Conservation (phyloP, 2,329 filamentous ascomycete species). For the Chaetomium olivaceum region DNA sequence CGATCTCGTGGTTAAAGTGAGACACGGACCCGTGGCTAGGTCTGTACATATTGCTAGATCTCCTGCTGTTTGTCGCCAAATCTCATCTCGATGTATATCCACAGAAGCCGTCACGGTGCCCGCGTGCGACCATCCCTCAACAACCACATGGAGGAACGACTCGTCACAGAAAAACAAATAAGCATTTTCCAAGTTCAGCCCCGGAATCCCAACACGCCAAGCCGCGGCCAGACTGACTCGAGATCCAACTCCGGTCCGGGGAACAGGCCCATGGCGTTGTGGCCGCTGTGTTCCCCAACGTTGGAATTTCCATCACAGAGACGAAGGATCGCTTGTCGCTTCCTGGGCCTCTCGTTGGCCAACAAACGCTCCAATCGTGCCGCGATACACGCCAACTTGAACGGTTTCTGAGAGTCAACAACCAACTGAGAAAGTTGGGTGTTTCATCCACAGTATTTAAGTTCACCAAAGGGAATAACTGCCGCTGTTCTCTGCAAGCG, state of each 20-base stretch:
- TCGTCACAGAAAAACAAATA: conserved; percentile 8
- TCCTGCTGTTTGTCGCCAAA: neutral
- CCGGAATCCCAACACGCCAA: conserved; percentile 6
- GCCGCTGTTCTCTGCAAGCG: neutral
- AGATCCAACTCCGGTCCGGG: conserved; percentile 4
- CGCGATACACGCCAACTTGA: conserved; percentile 15
- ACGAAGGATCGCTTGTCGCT: neutral
- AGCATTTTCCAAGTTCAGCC: neutral
- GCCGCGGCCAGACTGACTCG: neutral
- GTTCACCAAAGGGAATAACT: neutral
- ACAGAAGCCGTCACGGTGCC: neutral
- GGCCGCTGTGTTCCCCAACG: neutral
- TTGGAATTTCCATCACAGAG: conserved; percentile 2
- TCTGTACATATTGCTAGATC: neutral
- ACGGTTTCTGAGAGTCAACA: neutral
- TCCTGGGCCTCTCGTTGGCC: conserved; percentile 1
- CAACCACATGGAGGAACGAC: neutral
- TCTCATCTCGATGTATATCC: neutral
- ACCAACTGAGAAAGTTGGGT: neutral
- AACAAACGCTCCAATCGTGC: conserved; percentile 13
- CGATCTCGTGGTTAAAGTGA: conserved; percentile 8
- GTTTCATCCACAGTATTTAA: neutral
- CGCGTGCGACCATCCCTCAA: neutral
- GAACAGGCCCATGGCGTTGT: neutral
- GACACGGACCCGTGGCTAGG: neutral